A percentile compares a stretch with the other conserved stretches of the same genome.
phyloP scores from a whole-genome alignment of 1,139 yeast species.

The Debaryomyces fabryi region DNA sequence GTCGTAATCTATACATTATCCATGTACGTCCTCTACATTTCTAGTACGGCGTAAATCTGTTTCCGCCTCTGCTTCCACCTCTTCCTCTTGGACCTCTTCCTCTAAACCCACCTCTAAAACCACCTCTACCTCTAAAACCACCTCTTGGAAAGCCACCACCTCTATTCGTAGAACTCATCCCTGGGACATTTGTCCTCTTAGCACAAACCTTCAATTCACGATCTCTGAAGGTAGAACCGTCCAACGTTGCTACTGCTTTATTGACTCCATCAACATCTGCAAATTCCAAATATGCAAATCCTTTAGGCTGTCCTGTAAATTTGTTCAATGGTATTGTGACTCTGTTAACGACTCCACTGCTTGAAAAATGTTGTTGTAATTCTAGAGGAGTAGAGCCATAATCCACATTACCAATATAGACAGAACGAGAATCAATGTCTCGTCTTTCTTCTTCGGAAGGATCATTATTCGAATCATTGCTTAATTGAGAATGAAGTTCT shows the following conservation, averaged over 20 bases:
- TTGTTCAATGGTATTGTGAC: slow-evolving; percentile 79
- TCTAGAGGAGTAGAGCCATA: slow-evolving; percentile 79
- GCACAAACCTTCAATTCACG: slow-evolving; percentile 71
- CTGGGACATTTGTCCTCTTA: slow-evolving; percentile 82
- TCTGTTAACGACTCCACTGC: slow-evolving; percentile 78
- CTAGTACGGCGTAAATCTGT: slow-evolving; percentile 27
- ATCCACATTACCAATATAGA: slow-evolving; percentile 88
- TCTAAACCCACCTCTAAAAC: slow-evolving; percentile 21
- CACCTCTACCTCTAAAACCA: slow-evolving; percentile 25
- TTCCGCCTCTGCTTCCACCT: slow-evolving; percentile 26
- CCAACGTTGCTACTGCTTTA: slow-evolving; percentile 62
- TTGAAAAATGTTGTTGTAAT: slow-evolving; percentile 73
- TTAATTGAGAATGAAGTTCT: slow-evolving; percentile 28
- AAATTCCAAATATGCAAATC: slow-evolving; percentile 84
- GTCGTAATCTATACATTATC: background rate
- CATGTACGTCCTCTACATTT: slow-evolving; percentile 2
- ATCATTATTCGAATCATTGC: slow-evolving; percentile 15
- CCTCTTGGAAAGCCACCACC: slow-evolving; percentile 35
- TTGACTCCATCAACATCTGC: slow-evolving; percentile 63
- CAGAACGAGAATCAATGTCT: slow-evolving; percentile 70
- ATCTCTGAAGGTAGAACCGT: slow-evolving; percentile 68
- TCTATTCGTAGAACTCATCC: slow-evolving; percentile 52
- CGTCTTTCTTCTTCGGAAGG: slow-evolving; percentile 36
- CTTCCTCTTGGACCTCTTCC: slow-evolving; percentile 33
- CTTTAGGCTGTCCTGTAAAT: slow-evolving; percentile 78